Conservation (phyloP, 768 basidiomycete species). For the Glaciozyma antarctica region DNA sequence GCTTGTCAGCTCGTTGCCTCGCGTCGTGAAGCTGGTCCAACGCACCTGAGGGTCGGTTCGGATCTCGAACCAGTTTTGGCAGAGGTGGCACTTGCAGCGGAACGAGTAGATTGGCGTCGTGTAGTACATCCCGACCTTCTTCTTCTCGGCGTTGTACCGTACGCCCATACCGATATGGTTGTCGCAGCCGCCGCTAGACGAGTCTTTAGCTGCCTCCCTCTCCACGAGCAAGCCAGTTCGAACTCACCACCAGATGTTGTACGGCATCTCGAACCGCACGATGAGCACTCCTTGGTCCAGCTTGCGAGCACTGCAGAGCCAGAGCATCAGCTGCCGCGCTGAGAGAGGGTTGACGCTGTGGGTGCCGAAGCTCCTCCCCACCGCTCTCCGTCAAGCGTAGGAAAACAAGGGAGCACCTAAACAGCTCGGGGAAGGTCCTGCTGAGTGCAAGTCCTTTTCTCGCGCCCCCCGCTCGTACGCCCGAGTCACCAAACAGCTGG, state of each 20-base stretch:
- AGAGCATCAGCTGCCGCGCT: background rate
- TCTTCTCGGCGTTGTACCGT: conserved; percentile 99
- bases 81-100: conserved; percentile 94
- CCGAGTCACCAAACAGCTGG: background rate
- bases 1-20: fast-evolving
- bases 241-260: conserved; percentile 88
- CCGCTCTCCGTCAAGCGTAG: too few species aligned
- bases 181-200: conserved; percentile 74
- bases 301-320: conserved; percentile 71
- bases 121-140: conserved; percentile 88
- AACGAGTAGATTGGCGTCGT: conserved; percentile 92
- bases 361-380: background rate
- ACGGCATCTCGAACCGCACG: conserved; percentile 88
- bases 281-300: conserved; percentile 93
- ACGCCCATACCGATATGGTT: conserved; percentile 98
- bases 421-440: too few species aligned
- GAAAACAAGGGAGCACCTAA: too few species aligned
- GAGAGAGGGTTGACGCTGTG: background rate
- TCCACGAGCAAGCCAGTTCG: background rate
- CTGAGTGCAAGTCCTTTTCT: too few species aligned
- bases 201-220: conserved; percentile 4
- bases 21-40: background rate
- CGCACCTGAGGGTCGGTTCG: conserved; percentile 89
- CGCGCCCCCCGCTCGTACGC: too few species aligned
- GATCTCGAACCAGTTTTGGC: conserved; percentile 95